phyloP scores from a whole-genome alignment of 2,329 filamentous ascomycete species.

The Beauveria rudraprayagi region DNA sequence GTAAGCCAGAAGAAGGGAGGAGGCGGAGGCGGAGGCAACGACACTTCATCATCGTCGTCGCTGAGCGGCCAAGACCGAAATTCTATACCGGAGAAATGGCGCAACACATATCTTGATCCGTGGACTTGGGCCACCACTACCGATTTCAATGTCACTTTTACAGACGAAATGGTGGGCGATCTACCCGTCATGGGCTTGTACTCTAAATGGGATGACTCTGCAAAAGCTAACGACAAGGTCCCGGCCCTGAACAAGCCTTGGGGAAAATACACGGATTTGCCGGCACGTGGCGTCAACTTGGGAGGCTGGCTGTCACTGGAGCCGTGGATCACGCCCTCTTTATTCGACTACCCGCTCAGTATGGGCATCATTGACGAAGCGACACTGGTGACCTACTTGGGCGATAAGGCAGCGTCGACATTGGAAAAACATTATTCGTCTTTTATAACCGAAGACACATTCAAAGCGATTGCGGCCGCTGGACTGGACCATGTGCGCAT shows the following conservation, averaged over 20 bases:
- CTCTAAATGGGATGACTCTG: constrained; percentile 76
- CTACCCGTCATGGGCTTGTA: constrained; percentile 88
- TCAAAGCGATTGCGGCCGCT: constrained; percentile 74
- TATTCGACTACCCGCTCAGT: constrained; percentile 62
- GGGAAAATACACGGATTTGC: constrained; percentile 65
- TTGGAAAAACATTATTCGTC: constrained; percentile 89
- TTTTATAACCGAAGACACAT: constrained; percentile 79
- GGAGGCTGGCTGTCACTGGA: constrained; percentile 93
- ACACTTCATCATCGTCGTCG: constrained; percentile 22
- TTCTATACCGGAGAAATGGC: constrained; percentile 56
- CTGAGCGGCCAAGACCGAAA: constrained; percentile 45
- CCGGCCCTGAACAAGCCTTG: constrained; percentile 69
- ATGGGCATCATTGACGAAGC: constrained; percentile 79
- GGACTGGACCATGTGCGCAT: constrained; percentile 97
- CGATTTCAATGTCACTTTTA: constrained; percentile 94
- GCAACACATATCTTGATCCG: constrained; percentile 75
- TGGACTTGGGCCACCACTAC: constrained; percentile 85
- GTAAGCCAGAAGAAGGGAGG: constrained; percentile 52
- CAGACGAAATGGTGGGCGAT: constrained; percentile 71
- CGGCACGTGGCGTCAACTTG: constrained; percentile 83
- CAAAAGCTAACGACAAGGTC: constrained; percentile 68
- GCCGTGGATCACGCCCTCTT: constrained; percentile 89
- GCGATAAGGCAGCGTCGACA: constrained; percentile 53
- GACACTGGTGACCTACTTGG: constrained; percentile 66
- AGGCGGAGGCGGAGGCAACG: constrained; percentile 16